Evolutionary conservation across 176 grass and related monocot genomes (phyloP).

Genomic region (Sorghum bicolor): DNA sequence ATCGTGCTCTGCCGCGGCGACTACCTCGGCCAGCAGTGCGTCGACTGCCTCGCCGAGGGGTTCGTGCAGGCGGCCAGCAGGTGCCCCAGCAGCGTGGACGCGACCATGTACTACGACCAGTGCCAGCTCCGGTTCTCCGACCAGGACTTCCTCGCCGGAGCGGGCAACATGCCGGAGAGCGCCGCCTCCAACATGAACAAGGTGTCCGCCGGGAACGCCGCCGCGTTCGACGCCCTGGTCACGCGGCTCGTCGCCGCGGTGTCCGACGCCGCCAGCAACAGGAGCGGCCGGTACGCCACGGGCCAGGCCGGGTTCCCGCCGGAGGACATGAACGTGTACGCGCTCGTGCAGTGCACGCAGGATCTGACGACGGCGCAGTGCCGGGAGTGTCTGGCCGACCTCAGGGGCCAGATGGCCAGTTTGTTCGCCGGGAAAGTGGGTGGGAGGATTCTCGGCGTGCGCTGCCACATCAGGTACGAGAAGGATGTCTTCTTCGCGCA

Average conservation of each 20-base stretch:
- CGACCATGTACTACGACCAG: conserved; percentile 46
- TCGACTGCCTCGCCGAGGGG: conserved; percentile 18
- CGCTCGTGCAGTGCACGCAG: conserved; percentile 47
- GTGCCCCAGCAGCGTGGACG: conserved; percentile 33
- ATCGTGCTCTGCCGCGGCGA: conserved; percentile 51
- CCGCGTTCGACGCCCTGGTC: conserved; percentile 31
- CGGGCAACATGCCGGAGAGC: conserved; percentile 23
- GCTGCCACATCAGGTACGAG: conserved; percentile 58
- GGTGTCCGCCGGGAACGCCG: not conserved
- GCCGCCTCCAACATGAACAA: conserved; percentile 27
- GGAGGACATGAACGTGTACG: conserved; percentile 17
- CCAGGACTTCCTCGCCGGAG: conserved; percentile 34
- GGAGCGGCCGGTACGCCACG: conserved; percentile 16
- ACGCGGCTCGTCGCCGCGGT: conserved; percentile 1
- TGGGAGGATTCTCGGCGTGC: conserved; percentile 44
- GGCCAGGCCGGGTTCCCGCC: conserved; percentile 37
- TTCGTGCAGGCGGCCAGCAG: not conserved
- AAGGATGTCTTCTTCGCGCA: conserved; percentile 30
- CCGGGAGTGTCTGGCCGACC: conserved; percentile 17
- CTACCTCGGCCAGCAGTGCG: conserved; percentile 3
- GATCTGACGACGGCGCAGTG: conserved; percentile 36
- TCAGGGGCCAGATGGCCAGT: conserved; percentile 6
- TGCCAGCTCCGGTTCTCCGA: conserved; percentile 39
- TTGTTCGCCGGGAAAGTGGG: conserved; percentile 14
- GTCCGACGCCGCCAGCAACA: conserved; percentile 17